Base-by-base conservation (phyloP, 1,284 basidiomycete genomes). In the Gymnopus androsaceus region DNA sequence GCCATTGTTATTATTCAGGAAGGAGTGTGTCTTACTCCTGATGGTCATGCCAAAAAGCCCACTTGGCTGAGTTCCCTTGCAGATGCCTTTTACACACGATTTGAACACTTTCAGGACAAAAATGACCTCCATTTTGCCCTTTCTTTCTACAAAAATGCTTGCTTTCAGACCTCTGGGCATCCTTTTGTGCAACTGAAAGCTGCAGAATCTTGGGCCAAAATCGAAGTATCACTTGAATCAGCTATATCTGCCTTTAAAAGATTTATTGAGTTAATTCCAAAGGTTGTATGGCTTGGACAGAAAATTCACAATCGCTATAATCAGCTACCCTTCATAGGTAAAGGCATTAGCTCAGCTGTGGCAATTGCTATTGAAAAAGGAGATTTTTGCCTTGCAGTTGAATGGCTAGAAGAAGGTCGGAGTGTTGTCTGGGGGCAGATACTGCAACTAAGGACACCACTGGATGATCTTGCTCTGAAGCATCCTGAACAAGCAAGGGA, bases 391-490 rank as follows among this genome's bases (percentile, higher is more conserved):
- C 21, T 3, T 21, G 54, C 54, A 37, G 14, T 55, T 11, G 54
- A 50, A 36, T 55, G 54, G 54, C 19, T 55, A 28, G 46, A 55
- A 28, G 28, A 41, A 55, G 54, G 54, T 28, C 46, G 54, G 3
- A 19, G 46, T 17, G 36, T 55, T 27, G 47, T 55, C 5, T 55
- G 54, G 54, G 37, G 46, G 3, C 54, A 55, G 31, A 45, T 55
- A 31, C 34, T 55, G 5, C 54, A 55, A 33, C 36, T 49, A 11
- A 46, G 54, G 2, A 19, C 25, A 21, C 47, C 54, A 28, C 14
- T 42, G 12, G 54, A 55, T 36, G 34, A 50, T 5, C 54, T 55
- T n/a, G 53, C 51, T 6, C 12, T 40, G 6, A 17, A 37, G 31
- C 42, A 42, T 42, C 51, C 52, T 37, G 25, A 54, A 0, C 4